Evolutionary conservation across 129 eudicot genomes (phyloP).

Genomic region (Centaurea solstitialis): DNA sequence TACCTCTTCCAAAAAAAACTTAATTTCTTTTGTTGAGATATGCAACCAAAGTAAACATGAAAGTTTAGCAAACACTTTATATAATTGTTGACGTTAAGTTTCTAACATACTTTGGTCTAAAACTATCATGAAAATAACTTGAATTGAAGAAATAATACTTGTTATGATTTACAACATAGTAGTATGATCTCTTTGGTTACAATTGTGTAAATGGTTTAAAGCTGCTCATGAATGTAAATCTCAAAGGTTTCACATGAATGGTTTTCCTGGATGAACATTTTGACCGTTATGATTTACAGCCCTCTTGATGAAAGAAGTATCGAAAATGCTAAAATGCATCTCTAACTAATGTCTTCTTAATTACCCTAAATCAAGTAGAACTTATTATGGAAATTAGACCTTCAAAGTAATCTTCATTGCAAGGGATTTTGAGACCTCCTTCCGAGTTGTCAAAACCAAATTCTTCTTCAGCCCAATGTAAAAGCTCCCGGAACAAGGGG

Average conservation of each 20-base stretch:
- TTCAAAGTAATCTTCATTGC: slow-evolving; percentile 56
- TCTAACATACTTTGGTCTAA: background rate
- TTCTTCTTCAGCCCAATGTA: slow-evolving; percentile 64
- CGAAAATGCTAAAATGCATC: slow-evolving; percentile 13
- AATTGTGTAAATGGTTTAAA: slow-evolving; percentile 11
- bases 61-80: background rate
- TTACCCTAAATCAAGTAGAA: slow-evolving; percentile 29
- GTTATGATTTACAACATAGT: background rate
- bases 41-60: background rate
- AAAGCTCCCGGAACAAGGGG: slow-evolving; percentile 54
- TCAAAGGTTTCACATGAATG: slow-evolving; percentile 19
- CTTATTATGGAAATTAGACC: slow-evolving; percentile 42
- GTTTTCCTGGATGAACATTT: slow-evolving; percentile 11
- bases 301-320: slow-evolving; percentile 12
- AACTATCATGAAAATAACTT: slow-evolving; percentile 7
- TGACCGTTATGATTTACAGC: slow-evolving; percentile 6
- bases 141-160: slow-evolving; percentile 13
- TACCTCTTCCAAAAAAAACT: too few species aligned
- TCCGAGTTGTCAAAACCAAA: slow-evolving; percentile 53
- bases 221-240: slow-evolving; percentile 9
- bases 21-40: background rate
- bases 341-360: background rate
- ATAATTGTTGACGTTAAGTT: background rate
- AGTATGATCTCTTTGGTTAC: slow-evolving; percentile 3
- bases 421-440: slow-evolving; percentile 57